Percentiles rank a stretch among this genome's conserved stretches.
Evolutionary conservation across 2,329 filamentous ascomycete genomes (phyloP).

Genomic region (Beauveria sp.): DNA sequence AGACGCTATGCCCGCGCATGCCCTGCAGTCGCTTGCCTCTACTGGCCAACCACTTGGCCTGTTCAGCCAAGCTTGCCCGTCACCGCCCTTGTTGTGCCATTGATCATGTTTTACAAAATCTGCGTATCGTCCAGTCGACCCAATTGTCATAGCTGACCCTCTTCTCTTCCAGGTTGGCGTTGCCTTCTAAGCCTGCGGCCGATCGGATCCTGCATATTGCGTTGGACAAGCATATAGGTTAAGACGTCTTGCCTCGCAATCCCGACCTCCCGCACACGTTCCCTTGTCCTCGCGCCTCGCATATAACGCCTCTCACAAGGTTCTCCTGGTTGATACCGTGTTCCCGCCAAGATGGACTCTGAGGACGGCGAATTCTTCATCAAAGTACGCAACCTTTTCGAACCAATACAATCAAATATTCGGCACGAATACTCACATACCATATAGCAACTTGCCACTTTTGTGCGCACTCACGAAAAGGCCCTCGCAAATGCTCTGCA

Average conservation of each 20-base stretch:
- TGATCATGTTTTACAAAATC: not conserved
- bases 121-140: not conserved
- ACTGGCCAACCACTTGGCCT: not conserved
- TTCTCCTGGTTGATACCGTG: conserved; percentile 22
- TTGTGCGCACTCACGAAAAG: conserved; percentile 95
- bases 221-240: not conserved
- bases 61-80: not conserved
- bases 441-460: conserved; percentile 80
- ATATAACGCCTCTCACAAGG: not conserved
- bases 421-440: conserved; percentile 24
- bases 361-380: conserved; percentile 87
- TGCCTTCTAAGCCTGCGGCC: conserved; percentile 10
- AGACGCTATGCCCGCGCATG: conserved; percentile 2
- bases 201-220: conserved; percentile 7
- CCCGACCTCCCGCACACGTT: conserved; percentile 1
- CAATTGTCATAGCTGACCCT: not conserved
- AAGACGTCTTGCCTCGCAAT: not conserved
- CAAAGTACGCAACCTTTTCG: conserved; percentile 51
- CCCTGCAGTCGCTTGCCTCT: conserved; percentile 1
- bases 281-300: not conserved
- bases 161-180: conserved; percentile 1
- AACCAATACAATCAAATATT: not conserved
- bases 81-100: not conserved
- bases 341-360: conserved; percentile 63
- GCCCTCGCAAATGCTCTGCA: conserved; percentile 93